Evolutionary conservation across 1,284 basidiomycete species (phyloP).

Genomic region (Ganoderma sp.): DNA sequence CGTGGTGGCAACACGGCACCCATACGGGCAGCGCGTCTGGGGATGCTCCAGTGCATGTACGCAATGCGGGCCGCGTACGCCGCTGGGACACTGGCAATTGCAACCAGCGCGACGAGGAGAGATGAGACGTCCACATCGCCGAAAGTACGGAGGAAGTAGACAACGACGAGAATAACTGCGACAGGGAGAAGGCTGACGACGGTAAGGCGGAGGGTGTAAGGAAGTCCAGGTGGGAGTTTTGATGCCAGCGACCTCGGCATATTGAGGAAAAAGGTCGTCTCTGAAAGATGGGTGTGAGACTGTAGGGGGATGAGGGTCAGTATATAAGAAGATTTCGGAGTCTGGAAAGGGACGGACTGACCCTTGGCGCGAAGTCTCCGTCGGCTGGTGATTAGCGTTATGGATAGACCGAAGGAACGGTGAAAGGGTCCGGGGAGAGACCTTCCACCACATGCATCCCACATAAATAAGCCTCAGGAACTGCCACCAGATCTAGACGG

Average conservation of each 20-base stretch:
- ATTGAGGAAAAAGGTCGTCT: background rate
- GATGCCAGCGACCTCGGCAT: background rate
- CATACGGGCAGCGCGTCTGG: constrained; percentile 20
- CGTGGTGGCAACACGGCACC: constrained; percentile 31
- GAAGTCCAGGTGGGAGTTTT: constrained; percentile 8
- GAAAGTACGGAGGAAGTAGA: background rate
- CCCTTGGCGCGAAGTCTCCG: no score
- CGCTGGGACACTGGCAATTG: constrained; percentile 15
- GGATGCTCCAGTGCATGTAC: constrained; percentile 13
- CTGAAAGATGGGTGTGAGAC: background rate
- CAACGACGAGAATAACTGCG: background rate
- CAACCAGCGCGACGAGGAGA: constrained; percentile 5
- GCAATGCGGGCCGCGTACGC: constrained; percentile 12
- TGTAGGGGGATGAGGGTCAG: background rate
- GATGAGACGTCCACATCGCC: constrained; percentile 1
- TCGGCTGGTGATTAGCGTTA: no score
- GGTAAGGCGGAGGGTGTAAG: constrained; percentile 6
- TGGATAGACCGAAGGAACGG: background rate
- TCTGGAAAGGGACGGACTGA: background rate
- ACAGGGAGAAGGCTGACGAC: constrained; percentile 12
- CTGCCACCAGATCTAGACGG: no score
- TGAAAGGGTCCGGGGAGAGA: background rate
- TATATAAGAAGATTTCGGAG: background rate
- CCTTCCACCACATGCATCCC: background rate
- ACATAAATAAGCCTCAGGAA: background rate